Conservation (phyloP, 495 filamentous ascomycete species). For the Neurospora tetrasperma region DNA sequence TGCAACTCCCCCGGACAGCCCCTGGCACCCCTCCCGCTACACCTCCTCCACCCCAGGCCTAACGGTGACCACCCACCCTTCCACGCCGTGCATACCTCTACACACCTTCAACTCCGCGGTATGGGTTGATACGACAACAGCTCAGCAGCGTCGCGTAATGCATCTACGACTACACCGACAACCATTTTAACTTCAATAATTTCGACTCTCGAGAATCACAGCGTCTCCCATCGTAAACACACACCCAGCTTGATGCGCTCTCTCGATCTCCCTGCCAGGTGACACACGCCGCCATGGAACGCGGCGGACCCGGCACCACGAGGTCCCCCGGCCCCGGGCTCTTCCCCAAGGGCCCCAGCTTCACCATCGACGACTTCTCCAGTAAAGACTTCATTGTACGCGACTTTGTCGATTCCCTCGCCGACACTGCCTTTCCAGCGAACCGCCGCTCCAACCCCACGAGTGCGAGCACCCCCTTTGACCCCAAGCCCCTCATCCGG, state of each 20-base stretch:
- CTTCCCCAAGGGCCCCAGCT: conserved; percentile 68
- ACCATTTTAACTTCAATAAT: neutral
- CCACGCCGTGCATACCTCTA: neutral
- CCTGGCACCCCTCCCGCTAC: neutral
- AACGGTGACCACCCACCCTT: neutral
- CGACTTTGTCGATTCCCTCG: conserved; percentile 90
- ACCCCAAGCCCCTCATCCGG: conserved; percentile 93
- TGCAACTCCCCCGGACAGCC: neutral
- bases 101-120: neutral
- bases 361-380: conserved; percentile 83
- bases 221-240: neutral
- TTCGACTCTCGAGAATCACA: neutral
- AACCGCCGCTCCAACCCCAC: conserved; percentile 62
- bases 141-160: neutral
- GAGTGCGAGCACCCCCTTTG: conserved; percentile 66
- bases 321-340: conserved; percentile 65
- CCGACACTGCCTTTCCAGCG: conserved; percentile 65
- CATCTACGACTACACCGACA: neutral
- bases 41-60: neutral
- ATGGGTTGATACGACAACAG: neutral
- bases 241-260: conserved; percentile 5
- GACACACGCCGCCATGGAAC: conserved; percentile 32
- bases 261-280: conserved; percentile 8
- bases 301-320: conserved; percentile 32
- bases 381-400: conserved; percentile 92